Conservation (phyloP, 129 eudicot genomes). For the Centella asiatica region DNA sequence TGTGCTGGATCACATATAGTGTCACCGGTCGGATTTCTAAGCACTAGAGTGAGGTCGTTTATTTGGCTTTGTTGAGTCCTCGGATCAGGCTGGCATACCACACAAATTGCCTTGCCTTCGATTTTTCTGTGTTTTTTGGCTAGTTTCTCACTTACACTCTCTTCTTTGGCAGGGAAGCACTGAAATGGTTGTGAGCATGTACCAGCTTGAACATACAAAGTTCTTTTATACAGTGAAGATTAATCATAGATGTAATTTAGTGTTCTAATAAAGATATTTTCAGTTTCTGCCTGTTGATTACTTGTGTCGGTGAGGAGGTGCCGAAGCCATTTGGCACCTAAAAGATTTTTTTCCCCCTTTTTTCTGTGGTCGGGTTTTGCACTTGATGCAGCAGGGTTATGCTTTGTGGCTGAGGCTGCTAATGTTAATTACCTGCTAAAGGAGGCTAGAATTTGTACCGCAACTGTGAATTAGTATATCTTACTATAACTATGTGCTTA, state of each 20-base stretch:
- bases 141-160: too few relatives aligned
- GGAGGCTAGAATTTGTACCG: slow-evolving; percentile 8
- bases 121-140: too few relatives aligned
- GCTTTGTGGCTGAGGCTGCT: neutral
- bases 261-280: neutral
- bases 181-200: neutral
- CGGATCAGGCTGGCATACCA: too few relatives aligned
- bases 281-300: neutral
- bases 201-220: slow-evolving; percentile 10
- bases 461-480: slow-evolving; percentile 1
- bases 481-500: neutral
- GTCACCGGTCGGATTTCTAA: too few relatives aligned
- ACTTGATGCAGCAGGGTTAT: slow-evolving; percentile 7
- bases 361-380: slow-evolving; percentile 2
- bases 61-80: too few relatives aligned
- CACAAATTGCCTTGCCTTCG: too few relatives aligned
- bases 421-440: slow-evolving; percentile 7
- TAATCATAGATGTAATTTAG: slow-evolving; percentile 5
- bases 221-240: slow-evolving; percentile 8
- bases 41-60: too few relatives aligned
- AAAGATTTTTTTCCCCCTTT: neutral
- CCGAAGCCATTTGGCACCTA: slow-evolving; percentile 1
- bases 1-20: too few relatives aligned
- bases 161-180: slow-evolving; percentile 11
- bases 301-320: neutral